These are phyloP conservation scores for Pyrrhoderma noxium DNA, from an alignment of 1,284 basidiomycete genomes.

Conservation along the genomic window DNA sequence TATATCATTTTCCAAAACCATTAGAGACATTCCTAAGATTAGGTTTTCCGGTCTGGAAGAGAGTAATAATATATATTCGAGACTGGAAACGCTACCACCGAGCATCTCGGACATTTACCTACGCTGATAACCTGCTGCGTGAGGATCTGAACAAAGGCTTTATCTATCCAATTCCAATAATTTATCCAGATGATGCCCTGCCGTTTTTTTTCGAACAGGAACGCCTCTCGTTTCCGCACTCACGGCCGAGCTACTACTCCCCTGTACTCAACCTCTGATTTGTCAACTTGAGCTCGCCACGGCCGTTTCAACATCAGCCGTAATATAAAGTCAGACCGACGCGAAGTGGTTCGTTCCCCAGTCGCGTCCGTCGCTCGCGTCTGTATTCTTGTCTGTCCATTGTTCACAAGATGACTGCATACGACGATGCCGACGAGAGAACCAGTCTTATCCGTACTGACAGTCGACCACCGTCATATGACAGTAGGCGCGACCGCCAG, in stretches of 20 bases:
- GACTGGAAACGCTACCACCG: neutral
- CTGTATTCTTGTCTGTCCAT: neutral
- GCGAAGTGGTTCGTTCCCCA: neutral
- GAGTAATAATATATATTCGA: neutral
- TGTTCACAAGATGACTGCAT: constrained; percentile 12
- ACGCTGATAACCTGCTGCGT: neutral
- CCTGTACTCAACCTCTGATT: constrained; percentile 5
- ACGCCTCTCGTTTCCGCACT: neutral
- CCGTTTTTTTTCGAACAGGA: constrained; percentile 6
- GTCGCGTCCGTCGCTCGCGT: neutral
- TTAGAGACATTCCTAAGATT: neutral
- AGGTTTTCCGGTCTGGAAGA: neutral
- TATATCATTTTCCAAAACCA: neutral
- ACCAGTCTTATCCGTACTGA: neutral
- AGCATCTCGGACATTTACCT: constrained; percentile 4
- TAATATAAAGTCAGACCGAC: neutral
- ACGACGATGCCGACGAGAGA: constrained; percentile 5
- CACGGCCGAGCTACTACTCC: neutral
- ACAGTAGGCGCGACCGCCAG: neutral
- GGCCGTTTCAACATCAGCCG: constrained; percentile 11
- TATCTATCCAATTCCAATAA: constrained; percentile 4
- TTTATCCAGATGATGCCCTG: no score
- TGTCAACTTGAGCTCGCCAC: constrained; percentile 15
- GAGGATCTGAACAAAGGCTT: neutral
- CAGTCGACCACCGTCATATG: no score